Percentiles rank a stretch among this genome's conserved stretches.
These are phyloP conservation scores for Telopea speciosissima DNA, from an alignment of 177 flowering plant genomes.

Conservation along the genomic window DNA sequence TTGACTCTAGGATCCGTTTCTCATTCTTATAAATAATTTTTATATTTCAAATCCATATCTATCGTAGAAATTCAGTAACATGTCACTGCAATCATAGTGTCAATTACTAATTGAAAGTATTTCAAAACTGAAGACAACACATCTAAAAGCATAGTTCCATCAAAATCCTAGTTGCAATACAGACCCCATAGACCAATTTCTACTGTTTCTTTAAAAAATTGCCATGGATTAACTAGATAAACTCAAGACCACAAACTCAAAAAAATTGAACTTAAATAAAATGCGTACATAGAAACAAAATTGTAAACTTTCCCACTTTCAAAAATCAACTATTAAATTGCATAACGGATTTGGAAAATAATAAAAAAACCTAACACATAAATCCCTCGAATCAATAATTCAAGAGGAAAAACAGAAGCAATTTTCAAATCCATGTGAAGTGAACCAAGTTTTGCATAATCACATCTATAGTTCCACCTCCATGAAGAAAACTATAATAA, in stretches of 20 bases:
- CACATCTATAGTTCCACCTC: not conserved
- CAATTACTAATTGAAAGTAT: not conserved
- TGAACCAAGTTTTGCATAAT: not conserved
- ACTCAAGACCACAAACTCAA: no score
- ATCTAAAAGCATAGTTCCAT: not conserved
- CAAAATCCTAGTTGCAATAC: not conserved
- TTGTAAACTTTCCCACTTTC: no score
- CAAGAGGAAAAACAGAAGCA: no score
- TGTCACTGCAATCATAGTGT: not conserved
- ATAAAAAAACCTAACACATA: no score
- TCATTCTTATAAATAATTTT: slow-evolving; percentile 78
- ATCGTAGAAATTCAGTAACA: slow-evolving; percentile 19
- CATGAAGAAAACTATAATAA: not conserved
- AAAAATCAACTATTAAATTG: no score
- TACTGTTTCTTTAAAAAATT: no score
- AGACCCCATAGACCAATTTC: not conserved
- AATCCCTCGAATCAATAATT: no score
- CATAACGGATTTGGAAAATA: no score
- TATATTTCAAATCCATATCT: slow-evolving; percentile 90
- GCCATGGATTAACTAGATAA: no score
- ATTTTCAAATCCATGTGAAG: no score
- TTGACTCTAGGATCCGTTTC: slow-evolving; percentile 70
- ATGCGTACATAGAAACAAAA: not conserved
- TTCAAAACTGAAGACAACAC: not conserved
- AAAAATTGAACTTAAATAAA: no score